These are phyloP conservation scores for Tulasnella calospora DNA, from an alignment of 768 basidiomycete species.

Conservation along the genomic window DNA sequence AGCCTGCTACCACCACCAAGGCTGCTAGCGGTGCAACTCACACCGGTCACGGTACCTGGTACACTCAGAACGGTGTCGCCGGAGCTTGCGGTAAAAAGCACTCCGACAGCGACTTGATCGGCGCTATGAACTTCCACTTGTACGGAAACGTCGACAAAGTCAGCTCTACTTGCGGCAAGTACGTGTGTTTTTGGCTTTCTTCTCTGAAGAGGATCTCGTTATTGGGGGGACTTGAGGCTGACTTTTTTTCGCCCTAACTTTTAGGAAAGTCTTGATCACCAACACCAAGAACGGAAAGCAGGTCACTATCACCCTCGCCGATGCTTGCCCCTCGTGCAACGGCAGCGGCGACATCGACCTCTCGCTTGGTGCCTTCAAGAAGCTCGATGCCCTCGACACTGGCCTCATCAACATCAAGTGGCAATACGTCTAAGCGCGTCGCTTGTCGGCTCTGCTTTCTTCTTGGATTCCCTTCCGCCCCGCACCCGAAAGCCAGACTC, in stretches of 20 bases:
- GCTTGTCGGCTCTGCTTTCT: neutral
- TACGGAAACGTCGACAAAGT: constrained; percentile 28
- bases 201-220: neutral
- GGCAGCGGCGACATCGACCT: constrained; percentile 36
- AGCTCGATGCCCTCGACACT: constrained; percentile 45
- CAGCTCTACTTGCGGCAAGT: constrained; percentile 37
- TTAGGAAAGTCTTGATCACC: constrained; percentile 34
- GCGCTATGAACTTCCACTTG: constrained; percentile 38
- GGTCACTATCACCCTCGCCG: constrained; percentile 38
- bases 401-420: constrained; percentile 52
- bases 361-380: constrained; percentile 52
- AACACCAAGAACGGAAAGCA: constrained; percentile 39
- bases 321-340: constrained; percentile 41
- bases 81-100: constrained; percentile 41
- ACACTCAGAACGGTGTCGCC: constrained; percentile 39
- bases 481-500: neutral
- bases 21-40: neutral
- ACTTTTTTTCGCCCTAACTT: neutral
- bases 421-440: constrained; percentile 13
- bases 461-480: neutral
- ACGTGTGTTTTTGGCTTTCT: neutral
- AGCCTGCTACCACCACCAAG: neutral
- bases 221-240: neutral
- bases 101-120: constrained; percentile 38
- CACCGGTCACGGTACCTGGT: constrained; percentile 38